Conservation (phyloP, 129 eudicot genomes). For the Kitagawia praeruptora region DNA sequence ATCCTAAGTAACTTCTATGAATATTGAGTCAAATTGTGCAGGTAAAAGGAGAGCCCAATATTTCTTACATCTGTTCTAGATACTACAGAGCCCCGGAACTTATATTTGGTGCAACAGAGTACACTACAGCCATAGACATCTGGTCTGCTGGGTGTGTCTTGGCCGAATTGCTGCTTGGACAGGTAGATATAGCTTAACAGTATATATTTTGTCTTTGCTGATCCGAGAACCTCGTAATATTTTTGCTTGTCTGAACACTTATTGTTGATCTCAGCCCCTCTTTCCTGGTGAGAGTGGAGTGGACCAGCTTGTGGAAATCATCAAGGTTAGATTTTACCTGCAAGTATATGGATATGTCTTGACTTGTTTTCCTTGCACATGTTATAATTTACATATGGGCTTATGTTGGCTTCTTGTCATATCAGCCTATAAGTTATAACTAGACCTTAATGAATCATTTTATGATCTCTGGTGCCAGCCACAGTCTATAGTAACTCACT, state of each 20-base stretch:
- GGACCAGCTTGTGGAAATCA: slow-evolving; percentile 89
- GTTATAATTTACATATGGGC: not conserved
- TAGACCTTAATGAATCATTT: not conserved
- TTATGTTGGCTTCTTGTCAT: not conserved
- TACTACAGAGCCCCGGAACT: slow-evolving; percentile 41
- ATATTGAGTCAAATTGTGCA: slow-evolving; percentile 3
- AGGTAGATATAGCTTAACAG: slow-evolving; percentile 2
- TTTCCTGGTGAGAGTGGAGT: slow-evolving; percentile 75
- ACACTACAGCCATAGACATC: slow-evolving; percentile 46
- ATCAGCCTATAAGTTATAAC: not conserved
- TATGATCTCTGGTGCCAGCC: not conserved
- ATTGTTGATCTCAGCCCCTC: slow-evolving; percentile 31
- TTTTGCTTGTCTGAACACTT: slow-evolving; percentile 10
- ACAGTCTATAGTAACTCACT: not conserved
- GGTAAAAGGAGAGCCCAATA: slow-evolving; percentile 39
- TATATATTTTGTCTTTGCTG: not conserved
- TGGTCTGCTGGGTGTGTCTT: slow-evolving; percentile 42
- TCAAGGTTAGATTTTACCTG: slow-evolving; percentile 45
- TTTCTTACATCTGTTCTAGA: slow-evolving; percentile 31
- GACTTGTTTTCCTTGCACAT: not conserved
- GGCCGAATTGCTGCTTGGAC: slow-evolving; percentile 33
- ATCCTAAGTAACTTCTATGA: not conserved
- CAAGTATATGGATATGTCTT: not conserved
- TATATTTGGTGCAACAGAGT: slow-evolving; percentile 65
- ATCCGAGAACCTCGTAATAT: not conserved